Base-by-base conservation (phyloP, 1,139 yeast genomes). In the Protomyces lactucae-debilis region DNA sequence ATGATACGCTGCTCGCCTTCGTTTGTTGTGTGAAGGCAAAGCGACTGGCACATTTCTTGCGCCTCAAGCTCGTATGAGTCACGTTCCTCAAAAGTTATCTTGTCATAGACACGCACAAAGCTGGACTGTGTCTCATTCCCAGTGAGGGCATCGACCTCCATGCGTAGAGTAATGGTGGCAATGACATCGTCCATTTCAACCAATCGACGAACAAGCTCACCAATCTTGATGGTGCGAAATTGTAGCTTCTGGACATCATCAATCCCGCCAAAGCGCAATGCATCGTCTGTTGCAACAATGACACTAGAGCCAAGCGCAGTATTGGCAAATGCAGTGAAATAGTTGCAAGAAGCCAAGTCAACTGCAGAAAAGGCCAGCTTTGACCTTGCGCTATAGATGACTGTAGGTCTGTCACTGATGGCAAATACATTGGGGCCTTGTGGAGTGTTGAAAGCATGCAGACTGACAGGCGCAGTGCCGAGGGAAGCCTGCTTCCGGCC, bases 161-260 rank as follows among this genome's bases (percentile, higher is more conserved):
- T 65, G 36, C 65, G 64, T 55, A 69, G 59, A 4, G 69, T 67
- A 12, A 69, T 60, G 16, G 68, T 53, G 14, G 67, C 69, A 43
- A 67, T 28, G 21, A 64, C 55, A 8, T 64, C 61, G 2, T 60
- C 59, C 28, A 25, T 65, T 45, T 51, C 25, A 55, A 56, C 51
- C 53, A 59, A 18, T 8, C 71, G 64, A 14, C 71, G 65, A 18
- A 69, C 70, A 10, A 69, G 64, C 48, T 69, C 70, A 25, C 64
- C 60, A 4, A 69, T 43, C 32, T 68, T 68, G 9, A 67, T 52
- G n/a, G 71, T 67, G 52, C 65, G 68, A 14, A 69, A 65, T 32
- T 69, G 71, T 21, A 70, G 64, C 35, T 69, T 68, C 65, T 65
- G 69, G 5, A 68, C 52, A 23, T 63, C 67, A 52, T 68, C 70